Conservation (phyloP, 2,329 filamentous ascomycete species). For the Trichoderma atroviride region DNA sequence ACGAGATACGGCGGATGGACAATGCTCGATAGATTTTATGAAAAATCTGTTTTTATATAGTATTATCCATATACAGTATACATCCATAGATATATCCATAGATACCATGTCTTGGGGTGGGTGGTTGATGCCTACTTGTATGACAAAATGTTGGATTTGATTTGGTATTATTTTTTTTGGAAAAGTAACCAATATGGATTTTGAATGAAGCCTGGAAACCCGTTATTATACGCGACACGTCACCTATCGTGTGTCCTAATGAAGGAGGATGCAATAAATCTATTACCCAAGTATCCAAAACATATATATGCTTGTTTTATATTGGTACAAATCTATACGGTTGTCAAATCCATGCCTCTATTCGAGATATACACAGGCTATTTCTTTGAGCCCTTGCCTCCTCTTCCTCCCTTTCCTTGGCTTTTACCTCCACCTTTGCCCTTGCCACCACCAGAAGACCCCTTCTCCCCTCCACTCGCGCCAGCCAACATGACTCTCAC, state of each 20-base stretch:
- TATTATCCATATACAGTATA: too few relatives aligned
- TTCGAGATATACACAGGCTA: conserved; percentile 19
- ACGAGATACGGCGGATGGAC: conserved; percentile 58
- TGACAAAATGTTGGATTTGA: not conserved
- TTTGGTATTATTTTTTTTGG: not conserved
- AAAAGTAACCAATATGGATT: not conserved
- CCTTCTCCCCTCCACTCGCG: conserved; percentile 49
- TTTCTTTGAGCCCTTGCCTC: conserved; percentile 50
- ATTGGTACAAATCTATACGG: not conserved
- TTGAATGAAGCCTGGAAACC: not conserved
- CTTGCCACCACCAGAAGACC: conserved; percentile 39
- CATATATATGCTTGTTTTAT: not conserved
- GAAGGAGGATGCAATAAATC: not conserved
- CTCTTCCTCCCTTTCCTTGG: conserved; percentile 41
- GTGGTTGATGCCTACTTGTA: not conserved
- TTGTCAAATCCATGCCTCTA: not conserved
- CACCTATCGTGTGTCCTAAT: not conserved
- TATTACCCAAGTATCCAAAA: not conserved
- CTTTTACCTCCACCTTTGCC: conserved; percentile 30
- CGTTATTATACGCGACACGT: not conserved
- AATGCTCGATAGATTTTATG: conserved; percentile 7
- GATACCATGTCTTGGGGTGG: not conserved
- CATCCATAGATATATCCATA: not conserved
- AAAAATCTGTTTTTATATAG: not conserved
- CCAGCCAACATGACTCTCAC: conserved; percentile 76